Evolutionary conservation across 2,329 filamentous ascomycete genomes (phyloP).

Genomic region (Dryadomyces quercivorus): DNA sequence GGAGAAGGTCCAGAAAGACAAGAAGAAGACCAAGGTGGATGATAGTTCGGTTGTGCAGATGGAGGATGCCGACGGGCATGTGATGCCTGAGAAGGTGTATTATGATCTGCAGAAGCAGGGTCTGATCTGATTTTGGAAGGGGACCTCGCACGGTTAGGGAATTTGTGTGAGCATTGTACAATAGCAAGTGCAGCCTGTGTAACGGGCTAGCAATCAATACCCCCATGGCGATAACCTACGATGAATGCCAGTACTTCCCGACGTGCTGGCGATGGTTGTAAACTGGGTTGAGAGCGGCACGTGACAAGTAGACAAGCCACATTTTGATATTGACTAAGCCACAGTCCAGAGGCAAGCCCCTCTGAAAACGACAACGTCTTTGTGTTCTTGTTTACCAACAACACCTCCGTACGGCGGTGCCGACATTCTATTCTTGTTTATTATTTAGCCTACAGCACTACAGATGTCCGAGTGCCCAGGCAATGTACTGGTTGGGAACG

Average conservation of each 20-base stretch:
- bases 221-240: neutral
- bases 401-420: too few species aligned
- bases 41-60: constrained; percentile 89
- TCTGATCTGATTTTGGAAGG: neutral
- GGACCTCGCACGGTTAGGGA: neutral
- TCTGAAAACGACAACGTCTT: neutral
- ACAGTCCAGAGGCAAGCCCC: neutral
- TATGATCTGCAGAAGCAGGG: constrained; percentile 90
- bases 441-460: too few species aligned
- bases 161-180: neutral
- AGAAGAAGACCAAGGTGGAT: constrained; percentile 62
- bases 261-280: neutral
- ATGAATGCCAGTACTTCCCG: too few species aligned
- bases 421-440: too few species aligned
- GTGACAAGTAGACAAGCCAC: neutral
- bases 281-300: neutral
- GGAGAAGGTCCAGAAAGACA: constrained; percentile 85
- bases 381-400: too few species aligned
- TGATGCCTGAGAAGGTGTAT: constrained; percentile 99
- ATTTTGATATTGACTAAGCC: neutral
- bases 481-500: too few species aligned
- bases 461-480: too few species aligned
- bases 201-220: neutral
- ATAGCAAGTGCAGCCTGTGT: neutral
- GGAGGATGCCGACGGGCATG: constrained; percentile 95